Base-by-base conservation (phyloP, 495 filamentous ascomycete genomes). In the Geoglossum glabrum region DNA sequence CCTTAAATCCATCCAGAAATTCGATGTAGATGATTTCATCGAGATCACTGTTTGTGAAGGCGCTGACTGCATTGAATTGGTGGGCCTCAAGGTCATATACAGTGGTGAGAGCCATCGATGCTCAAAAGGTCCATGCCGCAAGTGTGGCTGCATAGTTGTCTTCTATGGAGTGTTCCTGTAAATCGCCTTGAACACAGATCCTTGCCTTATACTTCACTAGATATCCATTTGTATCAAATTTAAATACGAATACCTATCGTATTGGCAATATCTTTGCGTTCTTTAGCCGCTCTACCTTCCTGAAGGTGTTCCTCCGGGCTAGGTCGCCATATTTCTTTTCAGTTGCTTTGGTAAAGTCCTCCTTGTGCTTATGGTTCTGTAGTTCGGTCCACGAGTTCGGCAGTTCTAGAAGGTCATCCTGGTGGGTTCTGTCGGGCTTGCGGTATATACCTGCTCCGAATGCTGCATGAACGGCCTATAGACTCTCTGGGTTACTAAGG, bases 161-260 rank as follows among this genome's bases (percentile, higher is more conserved):
- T 8, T 55, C 5, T 47, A 23, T 47, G 4, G 15, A 55, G 45
- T 61, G 56, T 9, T 47, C 21, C 50, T 68, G 57, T 11, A 66
- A 57, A 57, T 70, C 64, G 26, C 67, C 64, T 57, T 62, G 57
- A 4, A 67, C 65, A 38, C 58, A 65, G 9, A 69, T 47, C 15
- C 67, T 9, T 31, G 67, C 64, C 55, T 69, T 69, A 23, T 56
- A 61, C 58, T 67, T 68, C n/a, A 46, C 33, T 5, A 68, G 58
- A 23, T 55, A 60, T 21, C 64, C 46, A 30, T 66, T 36, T 3
- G 58, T 27, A 33, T 66, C 62, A 36, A 63, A 64, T 51, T 67
- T 65, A 50, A 64, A 65, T 30, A 54, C 50, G 54, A 55, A 55
- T 30, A 55, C 52, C 52, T 33, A 55, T 30, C 17, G 8, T 19